Base-by-base conservation (phyloP, 164 flowering plant genomes). In the Cinnamomum micranthum region DNA sequence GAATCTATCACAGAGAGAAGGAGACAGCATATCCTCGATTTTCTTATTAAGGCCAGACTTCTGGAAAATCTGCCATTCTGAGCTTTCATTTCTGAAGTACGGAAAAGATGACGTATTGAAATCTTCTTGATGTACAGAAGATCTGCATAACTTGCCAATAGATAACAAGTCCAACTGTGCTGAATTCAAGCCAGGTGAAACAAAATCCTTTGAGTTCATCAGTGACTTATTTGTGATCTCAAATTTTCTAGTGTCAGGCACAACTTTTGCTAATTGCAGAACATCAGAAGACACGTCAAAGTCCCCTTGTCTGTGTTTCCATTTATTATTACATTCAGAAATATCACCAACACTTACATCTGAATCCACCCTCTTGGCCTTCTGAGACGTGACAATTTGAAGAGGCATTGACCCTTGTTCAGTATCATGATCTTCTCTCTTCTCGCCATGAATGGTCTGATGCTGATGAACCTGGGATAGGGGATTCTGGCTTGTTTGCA, bases 401-500 rank as follows among this genome's bases (percentile, higher is more conserved):
- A 65, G 19, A 13, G 69, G 31, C 35, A 52, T 19, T 22, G 35
- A n/a, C 19, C 60, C 67, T 55, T 73, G 74, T 33, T 72, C 78
- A 68, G 55, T 0, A 65, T 68, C 71, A 73, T 17, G 15, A 20
- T 33, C 52, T 22, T 71, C 83, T 72, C 33, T 72, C 25, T 65
- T 47, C 71, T 75, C 76, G 24, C 33, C 60, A 70, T 67, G 31
- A 65, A 35, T 22, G n/a, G 72, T 31, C 28, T 73, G 47, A 22
- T 15, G 65, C 70, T 68, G 65, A 68, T 66, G 74, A 77, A 50
- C 71, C 47, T 63, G 75, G 19, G 76, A 74, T 17, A 77, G 51
- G 60, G 86, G 60, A 60, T 78, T 77, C 67, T 66, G 76, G 73
- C 82, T 81, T 62, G 80, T 62, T 71, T 31, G 80, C 79, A n/a